Evolutionary conservation across 345 rosid genomes (phyloP), one percentile per base, ranked within the genome.

Genomic region (Brassica rapa): DNA sequence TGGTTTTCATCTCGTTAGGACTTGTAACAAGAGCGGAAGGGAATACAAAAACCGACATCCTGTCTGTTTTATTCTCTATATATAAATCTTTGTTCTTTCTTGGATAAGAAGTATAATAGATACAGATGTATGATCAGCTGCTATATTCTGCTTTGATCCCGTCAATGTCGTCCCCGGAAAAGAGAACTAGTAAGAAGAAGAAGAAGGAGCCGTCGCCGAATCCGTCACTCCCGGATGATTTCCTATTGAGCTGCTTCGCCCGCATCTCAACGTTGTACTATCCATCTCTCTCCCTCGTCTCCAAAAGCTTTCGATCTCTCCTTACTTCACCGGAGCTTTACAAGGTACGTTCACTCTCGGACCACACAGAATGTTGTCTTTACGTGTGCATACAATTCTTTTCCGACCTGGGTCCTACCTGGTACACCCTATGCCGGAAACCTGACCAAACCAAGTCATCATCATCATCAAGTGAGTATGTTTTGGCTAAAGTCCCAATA

Each of bases 241-340:
- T 63, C 3, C 46, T 63, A 33, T 32, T 63, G 68, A 32, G 6
- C 24, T 63, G 43, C 43, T 1, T 63, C 3, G 46, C 68, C 15
- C 68, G 68, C 24, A 3, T 63, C 6, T 63, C 43, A 1, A 63
- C 24, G 10, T 15, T 63, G 43, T 63, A 63, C 68, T 32, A 63
- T 15, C 68, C 68, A 2, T 30, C 46, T 32, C 68, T 63, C 43
- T 63, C 68, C 23, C 46, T 63, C 24, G 68, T 63, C 24, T 63
- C 68, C 43, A 32, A 63, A 43, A 8, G 7, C 12, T 32, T 63
- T 15, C 68, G 68, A 33, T 64, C 46, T 64, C 25, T 33, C n/a
- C 12, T 64, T 64, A 1, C 27, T 8, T 64, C 68, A 33, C 68
- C 68, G 8, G 68, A 64, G 46, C 46, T 64, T 64, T 64, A 64